phyloP scores from a whole-genome alignment of 345 rosid genomes.

The Mangifera indica region DNA sequence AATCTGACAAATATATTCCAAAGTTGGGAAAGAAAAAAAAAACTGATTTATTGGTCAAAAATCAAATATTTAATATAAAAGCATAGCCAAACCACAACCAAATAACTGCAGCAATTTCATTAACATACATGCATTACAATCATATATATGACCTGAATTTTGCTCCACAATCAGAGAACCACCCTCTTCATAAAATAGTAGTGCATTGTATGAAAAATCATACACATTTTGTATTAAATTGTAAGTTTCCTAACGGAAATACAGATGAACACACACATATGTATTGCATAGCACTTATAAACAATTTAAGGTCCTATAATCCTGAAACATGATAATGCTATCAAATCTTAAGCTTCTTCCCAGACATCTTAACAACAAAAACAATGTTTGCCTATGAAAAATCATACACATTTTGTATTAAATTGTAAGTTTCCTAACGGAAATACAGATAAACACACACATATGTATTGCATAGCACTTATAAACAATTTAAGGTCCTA shows the following conservation, averaged over 20 bases:
- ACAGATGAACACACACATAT: neutral
- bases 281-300: neutral
- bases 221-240: neutral
- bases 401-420: neutral
- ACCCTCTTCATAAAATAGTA: neutral
- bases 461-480: neutral
- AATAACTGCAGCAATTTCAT: neutral
- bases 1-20: neutral
- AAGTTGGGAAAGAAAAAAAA: too few species aligned
- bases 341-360: neutral
- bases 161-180: neutral
- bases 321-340: neutral
- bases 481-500: neutral
- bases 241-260: neutral
- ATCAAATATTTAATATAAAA: neutral
- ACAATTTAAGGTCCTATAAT: neutral
- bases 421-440: neutral
- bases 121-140: neutral
- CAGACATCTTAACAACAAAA: neutral
- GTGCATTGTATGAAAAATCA: neutral
- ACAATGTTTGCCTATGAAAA: neutral
- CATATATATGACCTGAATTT: slow-evolving; percentile 5
- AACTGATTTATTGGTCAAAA: neutral
- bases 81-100: neutral
- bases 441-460: neutral